phyloP scores from a whole-genome alignment of 176 grass and related monocot species.

The Rhynchospora breviuscula region DNA sequence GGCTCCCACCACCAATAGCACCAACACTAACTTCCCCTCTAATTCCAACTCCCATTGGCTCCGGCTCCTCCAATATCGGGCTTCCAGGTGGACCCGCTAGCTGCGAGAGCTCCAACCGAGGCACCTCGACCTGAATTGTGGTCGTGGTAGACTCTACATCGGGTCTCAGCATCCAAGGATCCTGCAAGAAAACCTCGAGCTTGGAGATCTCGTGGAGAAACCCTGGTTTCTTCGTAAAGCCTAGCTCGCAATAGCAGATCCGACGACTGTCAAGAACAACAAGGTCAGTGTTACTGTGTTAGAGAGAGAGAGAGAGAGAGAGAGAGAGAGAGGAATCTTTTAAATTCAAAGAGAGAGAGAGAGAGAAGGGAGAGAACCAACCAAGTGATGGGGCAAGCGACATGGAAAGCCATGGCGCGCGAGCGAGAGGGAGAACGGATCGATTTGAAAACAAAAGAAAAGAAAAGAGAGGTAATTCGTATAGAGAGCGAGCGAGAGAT shows the following conservation, averaged over 20 bases:
- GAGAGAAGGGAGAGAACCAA: not conserved
- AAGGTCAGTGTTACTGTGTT: not conserved
- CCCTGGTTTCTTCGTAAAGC: constrained; percentile 21
- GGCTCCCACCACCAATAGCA: not conserved
- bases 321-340: not conserved
- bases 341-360: not conserved
- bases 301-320: not conserved
- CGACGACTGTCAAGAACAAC: constrained; percentile 29
- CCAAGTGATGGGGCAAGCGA: constrained; percentile 56
- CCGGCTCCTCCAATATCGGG: not conserved
- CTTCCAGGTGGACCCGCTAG: not conserved
- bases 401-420: constrained; percentile 46
- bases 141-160: not conserved
- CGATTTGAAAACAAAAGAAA: not conserved
- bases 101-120: not conserved
- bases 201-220: constrained; percentile 31
- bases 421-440: constrained; percentile 7
- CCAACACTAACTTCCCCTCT: not conserved
- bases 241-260: constrained; percentile 51
- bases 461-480: not conserved
- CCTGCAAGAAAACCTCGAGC: constrained; percentile 35
- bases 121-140: constrained; percentile 25
- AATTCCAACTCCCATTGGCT: not conserved
- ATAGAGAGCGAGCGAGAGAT: not conserved
- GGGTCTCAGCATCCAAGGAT: constrained; percentile 33